Base-by-base conservation (phyloP, 2,329 filamentous ascomycete species). In the Hymenoscyphus linearis region DNA sequence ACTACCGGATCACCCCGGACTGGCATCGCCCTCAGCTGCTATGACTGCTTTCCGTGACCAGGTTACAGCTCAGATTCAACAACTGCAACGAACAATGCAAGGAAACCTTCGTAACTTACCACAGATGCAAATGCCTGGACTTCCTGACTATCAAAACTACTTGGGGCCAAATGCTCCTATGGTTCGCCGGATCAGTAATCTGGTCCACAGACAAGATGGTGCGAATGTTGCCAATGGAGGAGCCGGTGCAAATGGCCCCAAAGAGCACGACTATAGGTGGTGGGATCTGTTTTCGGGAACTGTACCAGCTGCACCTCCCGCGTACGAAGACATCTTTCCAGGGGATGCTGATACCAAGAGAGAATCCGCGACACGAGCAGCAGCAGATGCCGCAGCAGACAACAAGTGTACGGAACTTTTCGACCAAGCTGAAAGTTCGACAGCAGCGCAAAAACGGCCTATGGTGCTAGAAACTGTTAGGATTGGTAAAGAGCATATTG, bases 291-390 rank as follows among this genome's bases (percentile, higher is more conserved):
- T 87, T 52, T 84, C 85, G 9, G 76, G 80, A 40, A 77, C 75
- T 22, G 76, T 76, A 44, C 75, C 83, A 10, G 77, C 79, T 3
- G 79, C 83, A 35, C 89, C 89, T 9, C 90, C 90, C 10, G 84
- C 90, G 0, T 95, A 95, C 66, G 86, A 92, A 58, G 90, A 93
- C 55, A 83, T 95, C 31, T 95, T 86, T 72, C 90, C 89, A 1
- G 68, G 68, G 36, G 77, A 80, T 52, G 65, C 79, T 16, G 82
- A 86, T 60, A 76, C 74, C 26, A 87, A 88, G 73, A 80, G 83
- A 67, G 76, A 80, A 18, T 82, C 83, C n/a, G 83, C 82, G 1
- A 78, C 79, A 9, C 78, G 78, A 58, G 85, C 85, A 2, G 81
- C 82, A 1, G 81, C 79, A 14, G 85, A 88, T 31, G 79, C 79